Conservation (phyloP, 2,329 filamentous ascomycete species). For the Cytospora piceicola region DNA sequence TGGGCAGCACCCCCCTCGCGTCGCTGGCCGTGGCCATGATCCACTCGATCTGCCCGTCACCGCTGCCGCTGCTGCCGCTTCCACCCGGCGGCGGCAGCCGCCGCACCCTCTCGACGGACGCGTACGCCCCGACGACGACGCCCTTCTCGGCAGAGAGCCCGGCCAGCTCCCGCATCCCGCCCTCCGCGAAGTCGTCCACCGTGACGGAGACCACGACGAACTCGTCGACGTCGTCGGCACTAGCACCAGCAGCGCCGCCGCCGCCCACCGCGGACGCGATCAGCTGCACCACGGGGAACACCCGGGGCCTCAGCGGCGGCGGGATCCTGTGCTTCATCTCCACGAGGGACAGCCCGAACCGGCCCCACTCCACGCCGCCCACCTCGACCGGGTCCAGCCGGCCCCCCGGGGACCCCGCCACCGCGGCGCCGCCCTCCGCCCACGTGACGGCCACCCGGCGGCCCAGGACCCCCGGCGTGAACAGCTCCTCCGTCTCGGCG, state of each 20-base stretch:
- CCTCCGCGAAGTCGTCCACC: constrained; percentile 47
- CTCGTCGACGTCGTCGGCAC: constrained; percentile 44
- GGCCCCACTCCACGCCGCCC: constrained; percentile 47
- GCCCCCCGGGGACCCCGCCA: not conserved
- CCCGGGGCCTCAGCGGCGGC: constrained; percentile 62
- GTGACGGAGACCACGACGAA: constrained; percentile 63
- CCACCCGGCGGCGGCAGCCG: constrained; percentile 42
- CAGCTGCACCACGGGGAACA: constrained; percentile 66
- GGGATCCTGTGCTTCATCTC: constrained; percentile 70
- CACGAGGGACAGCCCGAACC: constrained; percentile 56
- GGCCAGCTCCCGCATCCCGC: constrained; percentile 30
- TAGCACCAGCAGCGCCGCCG: constrained; percentile 33
- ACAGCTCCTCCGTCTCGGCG: constrained; percentile 58
- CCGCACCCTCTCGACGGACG: constrained; percentile 65
- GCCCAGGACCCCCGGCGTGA: constrained; percentile 60
- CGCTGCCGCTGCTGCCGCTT: constrained; percentile 29
- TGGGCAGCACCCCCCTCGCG: constrained; percentile 68
- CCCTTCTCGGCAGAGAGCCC: constrained; percentile 47
- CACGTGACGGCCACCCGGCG: constrained; percentile 49
- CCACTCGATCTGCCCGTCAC: constrained; percentile 65
- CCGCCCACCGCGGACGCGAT: constrained; percentile 52
- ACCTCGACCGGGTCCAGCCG: constrained; percentile 42
- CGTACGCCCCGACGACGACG: constrained; percentile 63
- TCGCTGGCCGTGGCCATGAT: constrained; percentile 77
- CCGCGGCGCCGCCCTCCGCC: constrained; percentile 44